Evolutionary conservation across 179 eudicot genomes (phyloP), one percentile per base, ranked within the genome.

Genomic region (Monotropa hypopitys): DNA sequence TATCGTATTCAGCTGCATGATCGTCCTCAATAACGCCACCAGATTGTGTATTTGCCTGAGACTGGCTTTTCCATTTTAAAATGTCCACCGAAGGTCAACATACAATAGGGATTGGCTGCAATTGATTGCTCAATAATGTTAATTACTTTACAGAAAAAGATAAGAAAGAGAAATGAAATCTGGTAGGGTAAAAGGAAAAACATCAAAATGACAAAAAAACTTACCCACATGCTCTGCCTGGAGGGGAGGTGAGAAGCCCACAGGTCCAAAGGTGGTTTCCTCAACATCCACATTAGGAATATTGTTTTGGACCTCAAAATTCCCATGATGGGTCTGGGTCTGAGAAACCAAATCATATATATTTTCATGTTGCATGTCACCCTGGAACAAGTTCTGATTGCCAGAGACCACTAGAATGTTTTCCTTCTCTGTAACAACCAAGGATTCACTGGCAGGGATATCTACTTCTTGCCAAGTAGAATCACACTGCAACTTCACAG

Each of bases 401-500:
- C 75, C 49, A 57, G 40, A 53, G 11, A 74, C 67, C 38, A 23
- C 45, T 38, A 21, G 5, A 40, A 23, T 6, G n/a, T 21, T 57
- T 56, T 74, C 53, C 35, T 57, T 56, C 38, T 57, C 77, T 15
- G n/a, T 23, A 35, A 23, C 51, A 35, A n/a, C 65, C 11, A 73
- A 33, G 62, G 28, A 35, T 53, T 54, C 65, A 54, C 20, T 2
- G 32, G 7, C 49, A 9, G 47, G 33, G 28, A 32, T n/a, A 18
- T 61, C 5, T 20, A 11, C 10, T n/a, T 72, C 66, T 63, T 63
- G 72, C 77, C 33, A 50, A 42, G 15, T 30, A 35, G 56, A 15
- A 62, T 62, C n/a, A n/a, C 63, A 35, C 43, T 33, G 77, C 59
- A 72, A 40, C 23, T 72, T 73, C 69, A 54, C 4, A 33, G 57